A percentile compares a stretch with the other conserved stretches of the same genome.
Conservation (phyloP, 2,329 filamentous ascomycete genomes). For the Samsoniella hepiali region DNA sequence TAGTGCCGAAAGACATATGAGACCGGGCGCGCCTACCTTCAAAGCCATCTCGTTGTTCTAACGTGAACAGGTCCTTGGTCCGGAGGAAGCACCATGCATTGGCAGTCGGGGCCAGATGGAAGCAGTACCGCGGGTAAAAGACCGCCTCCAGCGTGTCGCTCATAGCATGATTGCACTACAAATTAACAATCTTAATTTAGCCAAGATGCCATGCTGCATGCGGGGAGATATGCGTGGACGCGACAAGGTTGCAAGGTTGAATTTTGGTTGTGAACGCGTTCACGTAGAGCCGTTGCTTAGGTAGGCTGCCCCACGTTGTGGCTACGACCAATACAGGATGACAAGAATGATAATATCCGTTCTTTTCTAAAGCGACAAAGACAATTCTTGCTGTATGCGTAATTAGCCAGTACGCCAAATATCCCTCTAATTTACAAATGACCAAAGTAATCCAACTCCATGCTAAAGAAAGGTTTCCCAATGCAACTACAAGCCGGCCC, state of each 20-base stretch:
- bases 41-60: constrained; percentile 49
- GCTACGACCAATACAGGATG: background rate
- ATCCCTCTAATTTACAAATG: background rate
- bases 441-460: constrained; percentile 5
- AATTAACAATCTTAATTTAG: background rate
- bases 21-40: constrained; percentile 41
- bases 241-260: constrained; percentile 1
- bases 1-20: background rate
- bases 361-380: no score
- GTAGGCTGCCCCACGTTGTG: background rate
- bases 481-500: background rate
- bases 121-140: constrained; percentile 62
- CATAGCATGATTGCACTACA: constrained; percentile 46
- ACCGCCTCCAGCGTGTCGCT: constrained; percentile 35
- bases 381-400: background rate
- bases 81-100: constrained; percentile 57
- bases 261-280: background rate
- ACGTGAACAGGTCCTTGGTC: constrained; percentile 45
- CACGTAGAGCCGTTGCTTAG: background rate
- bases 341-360: background rate
- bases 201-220: background rate
- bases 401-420: constrained; percentile 1
- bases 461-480: background rate
- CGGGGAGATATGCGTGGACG: background rate
- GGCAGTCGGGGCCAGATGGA: constrained; percentile 59